Base-by-base conservation (phyloP, 306 rosid genomes). In the Prunus armeniaca region DNA sequence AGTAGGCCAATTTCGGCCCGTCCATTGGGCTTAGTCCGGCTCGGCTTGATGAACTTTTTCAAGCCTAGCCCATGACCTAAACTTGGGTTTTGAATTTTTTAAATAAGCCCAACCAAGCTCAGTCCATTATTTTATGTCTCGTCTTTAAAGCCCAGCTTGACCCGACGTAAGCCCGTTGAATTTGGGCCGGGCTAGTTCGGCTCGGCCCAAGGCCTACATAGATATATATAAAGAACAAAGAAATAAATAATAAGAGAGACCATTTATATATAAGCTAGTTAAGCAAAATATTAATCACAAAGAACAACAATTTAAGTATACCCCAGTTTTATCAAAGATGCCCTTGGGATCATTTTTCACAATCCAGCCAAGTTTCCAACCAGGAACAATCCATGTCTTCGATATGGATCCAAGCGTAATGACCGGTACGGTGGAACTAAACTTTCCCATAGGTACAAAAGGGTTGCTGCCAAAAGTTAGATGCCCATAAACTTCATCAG, bases 281-380 rank as follows among this genome's bases (percentile, higher is more conserved):
- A 32, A 32, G 38, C 38, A 32, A 32, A 32, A 32, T 32, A 32
- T 32, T 32, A 1, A 32, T 32, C 20, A 63, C 13, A 65, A 14
- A 28, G 14, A 30, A 49, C 5, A 24, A 43, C 12, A 34, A 58
- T 56, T 13, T 25, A 52, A 1, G 19, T 13, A 90, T 32, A 32
- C 96, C 89, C 91, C 87, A 19, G 88, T 62, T 80, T 85, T 73
- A 17, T 71, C 73, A 50, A 88, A 81, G 67, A 88, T 78, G 69
- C 80, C 85, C 64, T 56, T 45, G 32, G 90, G 86, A 73, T 90
- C 96, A 66, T 75, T 79, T 71, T 82, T 79, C 77, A 86, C 88
- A 38, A 90, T 76, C 93, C 90, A 90, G 28, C 96, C 93, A 73
- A 84, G n/a, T 80, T 88, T 82, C 96, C 89, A 88, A 69, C 96